phyloP scores from a whole-genome alignment of 148 eudicot species.

The Rheum nobile region DNA sequence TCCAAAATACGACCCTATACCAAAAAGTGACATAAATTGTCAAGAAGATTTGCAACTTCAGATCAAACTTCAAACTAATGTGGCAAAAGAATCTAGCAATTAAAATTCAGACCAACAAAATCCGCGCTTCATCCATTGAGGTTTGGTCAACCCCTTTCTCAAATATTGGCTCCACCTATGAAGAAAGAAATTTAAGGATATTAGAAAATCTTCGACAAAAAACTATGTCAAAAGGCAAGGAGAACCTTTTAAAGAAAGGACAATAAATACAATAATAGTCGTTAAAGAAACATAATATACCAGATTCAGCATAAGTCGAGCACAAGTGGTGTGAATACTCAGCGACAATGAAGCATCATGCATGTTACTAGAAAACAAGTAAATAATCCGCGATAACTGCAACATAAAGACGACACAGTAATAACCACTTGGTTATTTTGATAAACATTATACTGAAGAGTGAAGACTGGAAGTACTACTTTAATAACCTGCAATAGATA shows the following conservation, averaged over 20 bases:
- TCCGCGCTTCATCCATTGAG: constrained; percentile 92
- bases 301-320: constrained; percentile 95
- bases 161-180: constrained; percentile 94
- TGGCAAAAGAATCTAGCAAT: background rate
- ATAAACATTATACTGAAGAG: background rate
- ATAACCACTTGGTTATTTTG: background rate
- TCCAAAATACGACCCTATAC: constrained; percentile 85
- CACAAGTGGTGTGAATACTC: constrained; percentile 96
- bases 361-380: constrained; percentile 97
- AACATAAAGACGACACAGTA: constrained; percentile 11
- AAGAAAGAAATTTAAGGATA: background rate
- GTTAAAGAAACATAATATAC: constrained; percentile 23
- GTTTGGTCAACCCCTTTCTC: constrained; percentile 86
- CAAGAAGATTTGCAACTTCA: constrained; percentile 2
- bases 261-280: background rate
- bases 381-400: constrained; percentile 92
- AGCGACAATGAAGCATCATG: constrained; percentile 90
- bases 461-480: background rate
- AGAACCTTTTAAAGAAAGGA: background rate
- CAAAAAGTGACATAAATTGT: constrained; percentile 5
- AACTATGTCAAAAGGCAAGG: background rate
- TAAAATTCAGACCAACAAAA: constrained; percentile 50
- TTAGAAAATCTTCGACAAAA: background rate
- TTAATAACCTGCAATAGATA: background rate
- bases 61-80: background rate